A percentile compares a stretch with the other conserved stretches of the same genome.
Evolutionary conservation across 1,139 yeast genomes (phyloP).

Genomic region (Nakaseomyces uthaithaninus): DNA sequence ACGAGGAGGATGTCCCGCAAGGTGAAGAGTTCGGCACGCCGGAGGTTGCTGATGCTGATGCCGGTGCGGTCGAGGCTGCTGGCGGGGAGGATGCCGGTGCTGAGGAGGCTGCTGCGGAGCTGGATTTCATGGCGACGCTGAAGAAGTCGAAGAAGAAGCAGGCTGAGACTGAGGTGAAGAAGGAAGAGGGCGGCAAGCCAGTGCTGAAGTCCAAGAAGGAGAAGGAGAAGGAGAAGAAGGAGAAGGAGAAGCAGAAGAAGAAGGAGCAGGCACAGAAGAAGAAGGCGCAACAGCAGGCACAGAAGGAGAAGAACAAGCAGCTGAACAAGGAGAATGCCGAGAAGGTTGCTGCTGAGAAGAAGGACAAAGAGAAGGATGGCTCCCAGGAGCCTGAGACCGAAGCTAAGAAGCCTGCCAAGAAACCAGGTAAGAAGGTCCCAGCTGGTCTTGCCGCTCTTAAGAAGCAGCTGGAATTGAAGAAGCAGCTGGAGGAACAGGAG

Average conservation of each 20-base stretch:
- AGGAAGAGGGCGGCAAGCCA: constrained; percentile 46
- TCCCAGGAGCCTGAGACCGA: constrained; percentile 23
- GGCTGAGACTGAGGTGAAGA: constrained; percentile 40
- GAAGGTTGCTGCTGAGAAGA: constrained; percentile 38
- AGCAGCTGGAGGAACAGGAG: constrained; percentile 72
- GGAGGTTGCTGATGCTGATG: constrained; percentile 18
- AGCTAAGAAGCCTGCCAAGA: constrained; percentile 35
- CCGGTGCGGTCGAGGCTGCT: constrained; percentile 33
- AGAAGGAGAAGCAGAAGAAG: constrained; percentile 89
- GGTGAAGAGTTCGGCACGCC: constrained; percentile 47
- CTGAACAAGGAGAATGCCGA: constrained; percentile 36
- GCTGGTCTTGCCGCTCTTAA: constrained; percentile 76
- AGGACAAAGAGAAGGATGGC: constrained; percentile 32
- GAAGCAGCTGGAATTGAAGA: constrained; percentile 79
- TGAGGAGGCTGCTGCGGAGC: constrained; percentile 33
- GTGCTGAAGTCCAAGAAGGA: constrained; percentile 88
- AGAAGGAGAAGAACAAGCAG: constrained; percentile 52
- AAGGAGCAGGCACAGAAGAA: constrained; percentile 84
- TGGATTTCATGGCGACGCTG: constrained; percentile 76
- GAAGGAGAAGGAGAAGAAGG: constrained; percentile 95
- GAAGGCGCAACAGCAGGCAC: constrained; percentile 66
- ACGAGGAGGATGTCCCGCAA: constrained; percentile 48
- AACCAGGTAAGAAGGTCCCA: constrained; percentile 61
- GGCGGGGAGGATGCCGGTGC: constrained; percentile 32
- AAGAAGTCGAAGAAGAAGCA: constrained; percentile 73